Conservation (phyloP, 2,329 filamentous ascomycete genomes). For the Aspergillus amoenus region DNA sequence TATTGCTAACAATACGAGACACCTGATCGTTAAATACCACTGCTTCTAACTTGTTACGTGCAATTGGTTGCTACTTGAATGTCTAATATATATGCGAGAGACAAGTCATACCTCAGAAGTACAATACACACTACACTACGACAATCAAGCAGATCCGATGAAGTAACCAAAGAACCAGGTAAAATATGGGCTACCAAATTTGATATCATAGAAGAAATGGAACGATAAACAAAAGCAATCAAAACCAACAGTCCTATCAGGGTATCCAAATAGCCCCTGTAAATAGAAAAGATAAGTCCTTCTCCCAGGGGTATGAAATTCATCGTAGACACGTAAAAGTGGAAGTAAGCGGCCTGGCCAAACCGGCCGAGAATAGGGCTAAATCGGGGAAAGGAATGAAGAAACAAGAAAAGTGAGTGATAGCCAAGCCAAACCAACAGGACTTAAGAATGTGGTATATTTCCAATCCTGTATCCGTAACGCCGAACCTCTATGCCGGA, state of each 20-base stretch:
- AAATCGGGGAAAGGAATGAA: constrained; percentile 7
- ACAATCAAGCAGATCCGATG: background rate
- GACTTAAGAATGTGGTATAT: background rate
- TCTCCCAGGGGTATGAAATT: constrained; percentile 23
- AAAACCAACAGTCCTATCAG: background rate
- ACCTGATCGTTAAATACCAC: too few species aligned
- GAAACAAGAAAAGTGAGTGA: constrained; percentile 2
- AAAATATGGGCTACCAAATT: background rate
- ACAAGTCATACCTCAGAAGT: too few species aligned
- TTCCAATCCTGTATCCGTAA: constrained; percentile 24
- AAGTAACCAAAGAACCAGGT: background rate
- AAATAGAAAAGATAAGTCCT: constrained; percentile 10
- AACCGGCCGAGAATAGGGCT: constrained; percentile 7
- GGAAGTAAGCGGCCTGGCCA: background rate
- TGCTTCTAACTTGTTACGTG: too few species aligned
- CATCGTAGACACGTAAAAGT: constrained; percentile 23
- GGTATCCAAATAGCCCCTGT: constrained; percentile 5
- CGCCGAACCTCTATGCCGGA: constrained; percentile 19
- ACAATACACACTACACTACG: too few species aligned
- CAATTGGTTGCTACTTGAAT: too few species aligned
- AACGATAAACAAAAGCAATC: background rate
- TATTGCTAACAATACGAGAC: too few species aligned
- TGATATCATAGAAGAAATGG: background rate
- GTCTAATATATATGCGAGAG: too few species aligned
- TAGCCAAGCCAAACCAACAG: background rate